phyloP scores from a whole-genome alignment of 805 yeast genomes.

The Candida schatavii region DNA sequence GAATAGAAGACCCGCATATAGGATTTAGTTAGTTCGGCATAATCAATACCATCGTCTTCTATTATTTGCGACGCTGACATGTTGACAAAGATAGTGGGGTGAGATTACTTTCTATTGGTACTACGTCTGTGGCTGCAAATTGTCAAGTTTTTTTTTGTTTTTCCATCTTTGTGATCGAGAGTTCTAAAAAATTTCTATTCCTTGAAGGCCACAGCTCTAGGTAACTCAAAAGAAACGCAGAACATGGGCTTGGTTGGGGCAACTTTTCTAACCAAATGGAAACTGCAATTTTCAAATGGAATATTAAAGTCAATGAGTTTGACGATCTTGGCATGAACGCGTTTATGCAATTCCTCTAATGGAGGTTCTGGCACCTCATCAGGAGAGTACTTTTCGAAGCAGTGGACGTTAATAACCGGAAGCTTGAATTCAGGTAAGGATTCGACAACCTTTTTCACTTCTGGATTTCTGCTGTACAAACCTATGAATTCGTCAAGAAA shows the following conservation, averaged over 20 bases:
- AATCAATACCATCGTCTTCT: slow-evolving; percentile 13
- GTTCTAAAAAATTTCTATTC: no score
- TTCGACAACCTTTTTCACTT: slow-evolving; percentile 32
- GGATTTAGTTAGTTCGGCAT: slow-evolving; percentile 22
- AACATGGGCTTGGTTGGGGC: slow-evolving; percentile 98
- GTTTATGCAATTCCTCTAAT: slow-evolving; percentile 59
- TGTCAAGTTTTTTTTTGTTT: no score
- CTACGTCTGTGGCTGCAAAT: no score
- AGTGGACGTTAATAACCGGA: slow-evolving; percentile 83
- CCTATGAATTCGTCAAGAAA: slow-evolving; percentile 80
- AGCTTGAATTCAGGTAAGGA: slow-evolving; percentile 48
- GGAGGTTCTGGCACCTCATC: slow-evolving; percentile 66
- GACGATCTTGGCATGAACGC: slow-evolving; percentile 56
- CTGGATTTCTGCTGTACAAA: slow-evolving; percentile 46
- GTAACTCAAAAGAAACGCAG: slow-evolving; percentile 76
- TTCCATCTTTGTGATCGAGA: no score
- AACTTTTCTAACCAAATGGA: slow-evolving; percentile 89
- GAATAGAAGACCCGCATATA: slow-evolving; percentile 30
- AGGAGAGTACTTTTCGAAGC: slow-evolving; percentile 86
- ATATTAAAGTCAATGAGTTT: slow-evolving; percentile 45
- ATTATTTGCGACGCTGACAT: not conserved
- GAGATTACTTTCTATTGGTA: no score
- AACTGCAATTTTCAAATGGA: slow-evolving; percentile 47
- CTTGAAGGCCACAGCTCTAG: slow-evolving; percentile 60
- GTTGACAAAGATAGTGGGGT: no score